Base-by-base conservation (phyloP, 306 rosid species). In the Acacia melanoxylon region DNA sequence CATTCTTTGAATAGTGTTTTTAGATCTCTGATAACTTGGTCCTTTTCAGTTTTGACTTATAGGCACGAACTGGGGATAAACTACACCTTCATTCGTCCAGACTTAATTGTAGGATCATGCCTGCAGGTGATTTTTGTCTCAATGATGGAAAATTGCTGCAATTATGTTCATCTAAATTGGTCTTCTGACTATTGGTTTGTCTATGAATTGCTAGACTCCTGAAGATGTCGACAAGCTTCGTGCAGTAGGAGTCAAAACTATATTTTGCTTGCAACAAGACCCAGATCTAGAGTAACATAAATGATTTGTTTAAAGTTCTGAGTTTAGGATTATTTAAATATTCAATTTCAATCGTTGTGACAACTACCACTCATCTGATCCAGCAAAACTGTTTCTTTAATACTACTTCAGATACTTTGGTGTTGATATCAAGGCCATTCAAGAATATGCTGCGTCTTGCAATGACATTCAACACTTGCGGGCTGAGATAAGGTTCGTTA, bases 81-180 rank as follows among this genome's bases (percentile, higher is more conserved):
- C 91, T 96, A 91, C 91, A 84, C 88, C 85, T 93, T 90, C 91
- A 91, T 96, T 86, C 88, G 81, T 82, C 94, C 97, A 25, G 97
- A 96, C 89, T 84, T 96, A 81, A 96, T 93, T 79, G 99, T 96
- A 72, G 99, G 99, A 67, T 96, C 99, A 35, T 96, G 99, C 86
- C 82, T 93, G 51, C 99, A 96, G 99, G 99, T 96, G 75, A 78
- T 82, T 83, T 70, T 20, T 76, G 40, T 31, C 71, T 80, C 65
- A 40, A 42, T 56, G 48, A 42, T 74, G 40, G 74, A 42, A 72
- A 76, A 49, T 45, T 44, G 42, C 59, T 58, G 20, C 27, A 74
- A 13, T 48, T 78, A 27, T 78, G 46, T 78, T 67, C 76, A 63
- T 83, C 65, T 83, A 59, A 80, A 59, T 52, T 31, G 83, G 5